Evolutionary conservation across 2,329 filamentous ascomycete species (phyloP).

Genomic region (Lecanicillium sp.): DNA sequence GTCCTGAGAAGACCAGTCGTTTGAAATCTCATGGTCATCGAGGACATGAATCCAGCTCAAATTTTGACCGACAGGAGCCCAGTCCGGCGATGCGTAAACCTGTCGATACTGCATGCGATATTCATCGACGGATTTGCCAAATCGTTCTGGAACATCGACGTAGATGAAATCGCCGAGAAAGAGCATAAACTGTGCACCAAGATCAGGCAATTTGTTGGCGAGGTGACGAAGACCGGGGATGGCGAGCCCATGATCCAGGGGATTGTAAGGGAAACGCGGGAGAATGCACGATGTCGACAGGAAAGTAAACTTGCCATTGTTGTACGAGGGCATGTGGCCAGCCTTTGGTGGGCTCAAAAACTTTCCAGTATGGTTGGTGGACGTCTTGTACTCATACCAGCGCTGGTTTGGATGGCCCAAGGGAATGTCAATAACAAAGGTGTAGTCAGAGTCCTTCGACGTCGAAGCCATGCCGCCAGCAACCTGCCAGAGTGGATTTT

Average conservation of each 20-base stretch:
- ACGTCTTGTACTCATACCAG: slow-evolving; percentile 74
- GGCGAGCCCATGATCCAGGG: slow-evolving; percentile 71
- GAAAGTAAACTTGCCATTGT: slow-evolving; percentile 74
- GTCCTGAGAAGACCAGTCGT: slow-evolving; percentile 82
- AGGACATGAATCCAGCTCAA: slow-evolving; percentile 97
- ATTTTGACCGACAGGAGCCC: slow-evolving; percentile 64
- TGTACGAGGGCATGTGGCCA: slow-evolving; percentile 51
- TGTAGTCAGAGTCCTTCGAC: slow-evolving; percentile 74
- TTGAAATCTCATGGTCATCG: slow-evolving; percentile 93
- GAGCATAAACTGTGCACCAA: slow-evolving; percentile 73
- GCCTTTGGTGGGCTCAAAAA: slow-evolving; percentile 70
- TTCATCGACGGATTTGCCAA: slow-evolving; percentile 62
- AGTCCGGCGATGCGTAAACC: slow-evolving; percentile 92
- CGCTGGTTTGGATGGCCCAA: slow-evolving; percentile 59
- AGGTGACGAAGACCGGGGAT: slow-evolving; percentile 75
- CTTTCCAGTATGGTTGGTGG: slow-evolving; percentile 76
- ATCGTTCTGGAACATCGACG: slow-evolving; percentile 75
- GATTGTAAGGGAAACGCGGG: slow-evolving; percentile 80
- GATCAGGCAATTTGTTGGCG: slow-evolving; percentile 58
- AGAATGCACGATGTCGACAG: slow-evolving; percentile 90
- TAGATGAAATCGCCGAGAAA: slow-evolving; percentile 86
- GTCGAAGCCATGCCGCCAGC: slow-evolving; percentile 59
- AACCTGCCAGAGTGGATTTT: slow-evolving; percentile 55
- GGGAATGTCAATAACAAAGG: slow-evolving; percentile 58
- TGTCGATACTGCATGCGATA: slow-evolving; percentile 91